Base-by-base conservation (phyloP, 2,329 filamentous ascomycete species). In the Clonostachys sp. region DNA sequence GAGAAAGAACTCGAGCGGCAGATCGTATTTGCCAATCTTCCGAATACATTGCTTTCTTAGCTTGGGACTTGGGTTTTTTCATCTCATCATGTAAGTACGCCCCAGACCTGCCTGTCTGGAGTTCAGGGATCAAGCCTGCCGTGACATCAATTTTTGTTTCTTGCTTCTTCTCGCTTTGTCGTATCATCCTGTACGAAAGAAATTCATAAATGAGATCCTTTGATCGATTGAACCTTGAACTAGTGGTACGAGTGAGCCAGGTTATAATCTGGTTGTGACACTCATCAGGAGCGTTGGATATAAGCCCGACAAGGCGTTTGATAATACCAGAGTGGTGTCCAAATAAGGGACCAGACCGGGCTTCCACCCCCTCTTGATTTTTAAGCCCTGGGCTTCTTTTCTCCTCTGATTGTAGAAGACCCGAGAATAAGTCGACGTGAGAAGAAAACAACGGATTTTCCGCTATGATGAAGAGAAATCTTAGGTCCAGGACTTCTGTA, bases 11-110 rank as follows among this genome's bases (percentile, higher is more conserved):
- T 55, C 86, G 84, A 4, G 89, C 85, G 8, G 87, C 87, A 12
- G 88, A 88, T 61, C 83, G 87, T 48, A 95, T 81, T 64, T 96
- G 91, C 91, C 91, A 96, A 60, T 96, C 91, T 49, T 92, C 88
- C 17, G 78, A 75, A 61, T 94, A 95, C 24, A 45, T 42, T 0
- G 82, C 83, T 74, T 51, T 73, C 73, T 79, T 80, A 8, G 75
- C 66, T 33, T 75, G 72, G 34, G 80, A 76, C 46, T 79, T 79
- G 17, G 71, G 63, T 58, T 77, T 81, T 59, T 79, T 83, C 12
- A 95, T 75, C n/a, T 88, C 88, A 34, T 89, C 87, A 60, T 94
- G 87, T 6, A 95, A 72, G 51, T 87, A 84, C 3, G 85, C 86
- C 8, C 84, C 80, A 44, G 80, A 78, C 6, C 81, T 78, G n/a